Evolutionary conservation across 2,329 filamentous ascomycete genomes (phyloP), one percentile per base, ranked within the genome.

Genomic region (Raffaelea ambrosiae): DNA sequence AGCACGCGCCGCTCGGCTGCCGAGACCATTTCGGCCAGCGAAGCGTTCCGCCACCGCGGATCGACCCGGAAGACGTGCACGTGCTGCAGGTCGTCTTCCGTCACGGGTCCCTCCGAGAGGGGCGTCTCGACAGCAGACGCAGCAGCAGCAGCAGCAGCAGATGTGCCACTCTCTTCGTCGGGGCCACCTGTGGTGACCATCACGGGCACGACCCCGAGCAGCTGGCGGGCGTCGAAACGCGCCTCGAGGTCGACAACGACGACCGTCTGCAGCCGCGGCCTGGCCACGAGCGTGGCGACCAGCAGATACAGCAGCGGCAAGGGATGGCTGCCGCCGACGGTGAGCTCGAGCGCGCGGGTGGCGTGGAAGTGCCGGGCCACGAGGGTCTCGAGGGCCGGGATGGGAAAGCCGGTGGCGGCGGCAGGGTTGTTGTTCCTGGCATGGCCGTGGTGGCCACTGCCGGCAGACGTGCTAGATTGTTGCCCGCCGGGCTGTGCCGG

Each of bases 261-360:
- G 8, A 83, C 58, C 7, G 74, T 63, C 56, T 76, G 73, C 29
- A 57, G 54, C 44, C 71, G 62, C 10, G 75, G 73, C 4, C 67
- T 53, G 0, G 68, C 61, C n/a, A 81, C 62, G 35, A 81, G 65
- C 2, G 66, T 66, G 4, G 73, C 73, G 21, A 79, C 59, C 3
- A 84, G 61, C 46, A 70, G 65, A 63, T 83, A 80, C 33, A 83
- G 57, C 9, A 84, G 64, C 0, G 76, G 72, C 13, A 78, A 64
- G 8, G 53, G 42, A 50, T 72, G 63, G 11, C 75, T 72, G 2
- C 79, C 77, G 16, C 68, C 68, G 46, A 82, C 60, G 14, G 71
- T 66, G 14, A 83, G 58, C 2, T 69, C 66, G 0, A 69, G 60
- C 0, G 68, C 65, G 46, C 71, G 70, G 0, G 73, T 76, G 10